phyloP scores from a whole-genome alignment of 2,329 filamentous ascomycete species.

The Penicillium sumatraense region DNA sequence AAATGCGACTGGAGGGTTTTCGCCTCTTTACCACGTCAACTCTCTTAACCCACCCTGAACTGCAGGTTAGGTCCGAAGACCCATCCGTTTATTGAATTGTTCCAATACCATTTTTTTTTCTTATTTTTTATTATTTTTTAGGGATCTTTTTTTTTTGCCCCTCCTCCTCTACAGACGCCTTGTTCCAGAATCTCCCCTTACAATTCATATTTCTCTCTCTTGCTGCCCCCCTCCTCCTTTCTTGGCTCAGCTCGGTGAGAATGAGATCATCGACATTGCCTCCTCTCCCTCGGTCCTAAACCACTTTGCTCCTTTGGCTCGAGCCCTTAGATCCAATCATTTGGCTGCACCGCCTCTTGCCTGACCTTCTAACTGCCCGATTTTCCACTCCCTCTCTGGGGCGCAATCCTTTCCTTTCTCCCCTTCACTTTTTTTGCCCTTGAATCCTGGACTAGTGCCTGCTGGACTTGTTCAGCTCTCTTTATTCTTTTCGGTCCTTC shows the following conservation, averaged over 20 bases:
- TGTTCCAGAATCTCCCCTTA: conserved; percentile 16
- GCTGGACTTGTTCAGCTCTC: conserved; percentile 10
- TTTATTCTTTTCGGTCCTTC: background rate
- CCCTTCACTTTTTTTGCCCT: background rate
- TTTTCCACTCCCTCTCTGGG: conserved; percentile 12
- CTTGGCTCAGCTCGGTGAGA: conserved; percentile 19
- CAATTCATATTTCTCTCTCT: conserved; percentile 1
- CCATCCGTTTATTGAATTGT: conserved; percentile 16
- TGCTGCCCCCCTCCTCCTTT: conserved; percentile 6
- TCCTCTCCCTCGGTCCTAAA: conserved; percentile 21
- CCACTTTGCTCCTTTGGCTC: conserved; percentile 12
- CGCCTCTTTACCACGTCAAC: conserved; percentile 22
- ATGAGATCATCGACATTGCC: conserved; percentile 29
- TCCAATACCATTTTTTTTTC: conserved; percentile 12
- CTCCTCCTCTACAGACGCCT: conserved; percentile 5
- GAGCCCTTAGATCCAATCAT: conserved; percentile 24
- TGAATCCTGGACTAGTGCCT: conserved; percentile 9
- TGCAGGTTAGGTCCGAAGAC: conserved; percentile 21
- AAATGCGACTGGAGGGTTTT: conserved; percentile 10
- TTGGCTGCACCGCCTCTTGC: conserved; percentile 23
- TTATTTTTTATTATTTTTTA: conserved; percentile 13
- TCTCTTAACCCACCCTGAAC: conserved; percentile 7
- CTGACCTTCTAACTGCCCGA: conserved; percentile 25
- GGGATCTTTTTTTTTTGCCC: conserved; percentile 8
- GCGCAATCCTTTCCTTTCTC: conserved; percentile 9